phyloP scores from a whole-genome alignment of 352 stramenopile genomes.

The Globisporangium echinulatum region DNA sequence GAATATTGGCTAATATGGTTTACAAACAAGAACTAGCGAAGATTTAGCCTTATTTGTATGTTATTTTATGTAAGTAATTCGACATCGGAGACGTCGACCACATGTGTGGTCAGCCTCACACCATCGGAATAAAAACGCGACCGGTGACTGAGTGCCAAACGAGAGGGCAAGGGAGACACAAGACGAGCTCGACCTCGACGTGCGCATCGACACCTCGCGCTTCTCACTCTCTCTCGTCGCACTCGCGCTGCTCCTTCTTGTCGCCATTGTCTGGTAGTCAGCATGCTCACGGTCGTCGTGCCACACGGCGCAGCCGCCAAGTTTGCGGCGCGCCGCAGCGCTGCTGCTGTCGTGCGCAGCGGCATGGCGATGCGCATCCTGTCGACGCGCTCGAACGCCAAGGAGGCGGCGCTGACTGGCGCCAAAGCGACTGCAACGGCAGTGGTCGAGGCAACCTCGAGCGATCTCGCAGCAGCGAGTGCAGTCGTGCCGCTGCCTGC shows the following conservation, averaged over 20 bases:
- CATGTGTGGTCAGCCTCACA: not conserved
- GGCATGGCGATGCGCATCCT: conserved; percentile 34
- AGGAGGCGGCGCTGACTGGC: conserved; percentile 27
- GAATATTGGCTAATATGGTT: too few species aligned
- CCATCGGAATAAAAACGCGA: conserved; percentile 15
- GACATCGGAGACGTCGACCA: too few species aligned
- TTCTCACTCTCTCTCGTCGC: not conserved
- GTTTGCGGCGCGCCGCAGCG: conserved; percentile 6
- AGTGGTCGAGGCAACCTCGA: conserved; percentile 16
- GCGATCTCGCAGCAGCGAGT: conserved; percentile 1
- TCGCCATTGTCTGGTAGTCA: not conserved
- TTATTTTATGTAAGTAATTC: too few species aligned
- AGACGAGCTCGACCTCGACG: too few species aligned
- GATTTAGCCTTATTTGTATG: too few species aligned
- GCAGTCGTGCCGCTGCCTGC: not conserved
- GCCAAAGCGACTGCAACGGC: conserved; percentile 25
- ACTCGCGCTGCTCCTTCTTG: not conserved
- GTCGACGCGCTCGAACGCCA: conserved; percentile 49
- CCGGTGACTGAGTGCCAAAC: not conserved
- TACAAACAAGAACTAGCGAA: too few species aligned
- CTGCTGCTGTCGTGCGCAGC: not conserved
- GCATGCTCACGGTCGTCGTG: conserved; percentile 15
- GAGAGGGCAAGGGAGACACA: too few species aligned
- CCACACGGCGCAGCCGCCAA: conserved; percentile 8
- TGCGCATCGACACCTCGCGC: too few species aligned